Percentiles rank a stretch among this genome's conserved stretches.
Conservation (phyloP, 371 early-diverging fungal genomes). For the Mortierella sp. region DNA sequence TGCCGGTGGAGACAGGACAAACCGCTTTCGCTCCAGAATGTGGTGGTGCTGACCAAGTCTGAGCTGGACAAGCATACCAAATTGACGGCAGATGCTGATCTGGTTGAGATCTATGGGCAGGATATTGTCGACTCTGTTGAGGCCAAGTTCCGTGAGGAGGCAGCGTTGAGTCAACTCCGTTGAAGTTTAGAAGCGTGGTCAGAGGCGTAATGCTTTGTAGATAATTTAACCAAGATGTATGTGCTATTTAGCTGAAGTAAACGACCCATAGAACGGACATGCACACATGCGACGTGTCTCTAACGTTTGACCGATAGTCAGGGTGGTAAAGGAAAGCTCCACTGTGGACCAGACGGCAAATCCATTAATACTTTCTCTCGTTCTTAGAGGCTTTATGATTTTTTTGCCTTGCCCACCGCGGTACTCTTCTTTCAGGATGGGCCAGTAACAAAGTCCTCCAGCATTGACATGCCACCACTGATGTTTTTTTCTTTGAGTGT, state of each 20-base stretch:
- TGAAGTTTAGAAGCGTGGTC: neutral
- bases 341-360: no score
- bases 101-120: constrained; percentile 44
- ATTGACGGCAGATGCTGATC: constrained; percentile 34
- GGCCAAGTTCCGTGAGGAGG: constrained; percentile 42
- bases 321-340: no score
- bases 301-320: no score
- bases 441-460: no score
- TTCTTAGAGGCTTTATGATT: no score
- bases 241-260: neutral
- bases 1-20: constrained; percentile 81
- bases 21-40: constrained; percentile 79
- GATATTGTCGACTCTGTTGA: constrained; percentile 44
- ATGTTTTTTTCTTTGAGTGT: no score
- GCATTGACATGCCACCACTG: no score
- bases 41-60: constrained; percentile 84
- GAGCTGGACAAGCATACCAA: constrained; percentile 44
- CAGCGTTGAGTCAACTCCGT: constrained; percentile 45
- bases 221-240: neutral
- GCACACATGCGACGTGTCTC: no score
- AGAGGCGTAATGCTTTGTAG: neutral
- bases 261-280: neutral
- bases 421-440: no score
- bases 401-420: no score
- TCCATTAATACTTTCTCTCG: no score